These are phyloP conservation scores for Monilinia laxa DNA, from an alignment of 2,329 filamentous ascomycete species.

Conservation along the genomic window DNA sequence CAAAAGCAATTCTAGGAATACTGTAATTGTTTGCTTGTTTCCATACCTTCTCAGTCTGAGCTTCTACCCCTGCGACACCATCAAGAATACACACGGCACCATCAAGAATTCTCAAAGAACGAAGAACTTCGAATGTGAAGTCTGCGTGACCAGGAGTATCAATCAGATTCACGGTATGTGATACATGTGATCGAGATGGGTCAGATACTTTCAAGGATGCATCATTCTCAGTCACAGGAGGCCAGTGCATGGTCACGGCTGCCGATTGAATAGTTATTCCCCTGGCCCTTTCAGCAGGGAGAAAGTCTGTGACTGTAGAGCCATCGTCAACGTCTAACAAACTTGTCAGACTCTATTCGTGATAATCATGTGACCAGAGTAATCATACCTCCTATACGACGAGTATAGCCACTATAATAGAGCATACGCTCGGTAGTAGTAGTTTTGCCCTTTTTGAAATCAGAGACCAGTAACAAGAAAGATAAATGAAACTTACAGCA, in stretches of 20 bases:
- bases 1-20: slow-evolving; percentile 78
- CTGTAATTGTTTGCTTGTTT: slow-evolving; percentile 79
- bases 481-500: slow-evolving; percentile 54
- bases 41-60: slow-evolving; percentile 97
- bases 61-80: slow-evolving; percentile 90
- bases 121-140: slow-evolving; percentile 93
- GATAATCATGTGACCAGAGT: slow-evolving; percentile 7
- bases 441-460: slow-evolving; percentile 72
- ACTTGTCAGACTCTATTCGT: slow-evolving; percentile 13
- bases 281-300: slow-evolving; percentile 85
- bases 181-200: slow-evolving; percentile 51
- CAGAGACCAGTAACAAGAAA: slow-evolving; percentile 14
- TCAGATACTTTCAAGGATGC: slow-evolving; percentile 36
- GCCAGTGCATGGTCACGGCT: slow-evolving; percentile 94
- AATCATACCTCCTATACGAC: slow-evolving; percentile 69
- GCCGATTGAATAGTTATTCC: slow-evolving; percentile 98
- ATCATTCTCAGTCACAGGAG: slow-evolving; percentile 48
- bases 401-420: slow-evolving; percentile 88
- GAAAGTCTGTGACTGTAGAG: slow-evolving; percentile 94
- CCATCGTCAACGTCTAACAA: slow-evolving; percentile 82
- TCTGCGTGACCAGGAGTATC: slow-evolving; percentile 97
- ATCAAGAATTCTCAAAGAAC: slow-evolving; percentile 83
- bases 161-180: slow-evolving; percentile 83
- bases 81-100: slow-evolving; percentile 92
- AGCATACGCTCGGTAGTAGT: slow-evolving; percentile 99